Base-by-base conservation (phyloP, 805 yeast species). In the Ogataea polymorpha region DNA sequence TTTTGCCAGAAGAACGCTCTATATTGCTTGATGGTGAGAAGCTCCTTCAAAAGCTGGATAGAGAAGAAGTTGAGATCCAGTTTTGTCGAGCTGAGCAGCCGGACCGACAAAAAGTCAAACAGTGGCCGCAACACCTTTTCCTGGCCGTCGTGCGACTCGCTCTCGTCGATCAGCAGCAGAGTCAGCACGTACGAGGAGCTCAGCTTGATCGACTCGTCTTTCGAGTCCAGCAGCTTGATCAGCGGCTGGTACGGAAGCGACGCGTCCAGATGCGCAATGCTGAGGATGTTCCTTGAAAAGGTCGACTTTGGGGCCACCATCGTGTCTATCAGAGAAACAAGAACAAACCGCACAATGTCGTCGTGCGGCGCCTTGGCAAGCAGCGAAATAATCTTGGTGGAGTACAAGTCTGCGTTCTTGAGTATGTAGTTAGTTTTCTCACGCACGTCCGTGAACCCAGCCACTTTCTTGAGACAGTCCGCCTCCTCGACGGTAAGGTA, bases 401-500 rank as follows among this genome's bases (percentile, higher is more conserved):
- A 73, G 58, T 79, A 83, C 36, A 68, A 58, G 18, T 72, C 74
- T 26, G 75, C 62, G 42, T 77, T 71, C 24, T 65, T 56, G 37
- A 66, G 48, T 10, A 77, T 63, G 21, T 75, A 66, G 12, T 61
- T 58, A 21, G 66, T 63, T 39, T 66, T 70, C 48, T 70, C 70
- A 24, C 68, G 73, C 12, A 59, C 53, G 14, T 68, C 65, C 12
- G 56, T 39, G 32, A 48, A 56, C 42, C 68, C 73, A 8, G 55
- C 51, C 32, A 69, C 50, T 23, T 53, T 53, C 44, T 61, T 63
- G 36, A 70, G 45, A 46, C 61, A 41, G 44, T 52, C 73, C 9
- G 90, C 91, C 59, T 87, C 93, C 46, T 77, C 78, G 37, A 73
- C 74, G 32, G 81, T 66, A 27, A 90, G 70, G 32, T 80, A 75